Evolutionary conservation across 176 grass and related monocot genomes (phyloP).

Genomic region (Guadua angustifolia): DNA sequence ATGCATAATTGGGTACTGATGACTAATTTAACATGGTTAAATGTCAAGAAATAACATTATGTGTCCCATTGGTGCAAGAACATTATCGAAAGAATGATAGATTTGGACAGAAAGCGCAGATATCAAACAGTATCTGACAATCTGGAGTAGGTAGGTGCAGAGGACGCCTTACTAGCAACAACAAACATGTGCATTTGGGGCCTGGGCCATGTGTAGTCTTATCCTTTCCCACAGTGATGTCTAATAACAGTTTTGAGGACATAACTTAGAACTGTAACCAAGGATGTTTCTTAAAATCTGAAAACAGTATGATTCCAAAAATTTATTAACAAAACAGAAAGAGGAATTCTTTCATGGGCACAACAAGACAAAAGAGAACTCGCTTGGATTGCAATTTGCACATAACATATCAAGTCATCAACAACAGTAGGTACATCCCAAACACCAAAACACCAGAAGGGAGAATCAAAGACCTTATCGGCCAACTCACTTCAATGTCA

Average conservation of each 20-base stretch:
- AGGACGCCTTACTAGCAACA: background rate
- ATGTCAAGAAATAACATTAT: background rate
- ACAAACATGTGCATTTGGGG: background rate
- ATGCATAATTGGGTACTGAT: background rate
- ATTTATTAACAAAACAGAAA: background rate
- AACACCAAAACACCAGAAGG: background rate
- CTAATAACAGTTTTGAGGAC: background rate
- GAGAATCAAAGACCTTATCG: background rate
- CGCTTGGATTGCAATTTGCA: background rate
- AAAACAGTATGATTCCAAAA: background rate
- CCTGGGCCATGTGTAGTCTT: conserved; percentile 4
- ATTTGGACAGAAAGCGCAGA: background rate
- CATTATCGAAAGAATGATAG: background rate
- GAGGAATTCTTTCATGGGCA: background rate
- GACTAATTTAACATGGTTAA: background rate
- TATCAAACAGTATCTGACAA: conserved; percentile 8
- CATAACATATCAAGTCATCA: no score
- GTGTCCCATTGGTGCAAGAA: background rate
- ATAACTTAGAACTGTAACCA: background rate
- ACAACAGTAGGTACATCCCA: background rate
- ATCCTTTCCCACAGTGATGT: conserved; percentile 3
- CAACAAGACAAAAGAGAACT: background rate
- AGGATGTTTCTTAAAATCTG: background rate
- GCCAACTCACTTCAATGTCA: background rate
- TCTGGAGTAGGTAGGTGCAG: background rate